Percentiles rank a stretch among this genome's conserved stretches.
Conservation (phyloP, 345 rosid genomes). For the Angophora floribunda region DNA sequence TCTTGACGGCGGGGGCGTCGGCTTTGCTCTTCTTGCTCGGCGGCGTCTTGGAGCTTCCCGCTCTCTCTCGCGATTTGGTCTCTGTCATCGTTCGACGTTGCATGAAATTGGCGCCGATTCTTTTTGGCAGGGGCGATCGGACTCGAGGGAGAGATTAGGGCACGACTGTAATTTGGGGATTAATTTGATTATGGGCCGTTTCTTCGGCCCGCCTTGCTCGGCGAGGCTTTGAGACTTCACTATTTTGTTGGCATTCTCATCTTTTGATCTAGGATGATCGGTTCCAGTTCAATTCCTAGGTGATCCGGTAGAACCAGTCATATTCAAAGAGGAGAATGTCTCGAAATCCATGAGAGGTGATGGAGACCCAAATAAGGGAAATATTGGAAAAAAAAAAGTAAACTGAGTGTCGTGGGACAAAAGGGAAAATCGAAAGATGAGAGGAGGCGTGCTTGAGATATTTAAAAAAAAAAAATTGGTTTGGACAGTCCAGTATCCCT, state of each 20-base stretch:
- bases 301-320: too few species aligned
- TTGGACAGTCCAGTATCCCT: too few species aligned
- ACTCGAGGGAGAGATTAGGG: neutral
- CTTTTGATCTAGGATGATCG: too few species aligned
- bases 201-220: neutral
- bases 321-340: too few species aligned
- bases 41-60: neutral
- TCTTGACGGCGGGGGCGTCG: neutral
- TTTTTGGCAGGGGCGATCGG: neutral
- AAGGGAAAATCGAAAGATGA: too few species aligned
- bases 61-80: neutral
- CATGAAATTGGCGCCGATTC: neutral
- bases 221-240: neutral
- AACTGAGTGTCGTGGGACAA: too few species aligned
- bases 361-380: too few species aligned
- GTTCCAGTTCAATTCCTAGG: too few species aligned
- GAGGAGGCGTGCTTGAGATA: too few species aligned
- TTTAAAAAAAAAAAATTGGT: too few species aligned
- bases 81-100: neutral
- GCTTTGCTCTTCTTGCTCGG: neutral
- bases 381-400: too few species aligned
- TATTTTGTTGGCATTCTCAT: neutral
- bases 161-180: neutral
- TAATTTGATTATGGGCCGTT: neutral
- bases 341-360: too few species aligned